phyloP scores from a whole-genome alignment of 768 basidiomycete species.

The Russula vinacea region DNA sequence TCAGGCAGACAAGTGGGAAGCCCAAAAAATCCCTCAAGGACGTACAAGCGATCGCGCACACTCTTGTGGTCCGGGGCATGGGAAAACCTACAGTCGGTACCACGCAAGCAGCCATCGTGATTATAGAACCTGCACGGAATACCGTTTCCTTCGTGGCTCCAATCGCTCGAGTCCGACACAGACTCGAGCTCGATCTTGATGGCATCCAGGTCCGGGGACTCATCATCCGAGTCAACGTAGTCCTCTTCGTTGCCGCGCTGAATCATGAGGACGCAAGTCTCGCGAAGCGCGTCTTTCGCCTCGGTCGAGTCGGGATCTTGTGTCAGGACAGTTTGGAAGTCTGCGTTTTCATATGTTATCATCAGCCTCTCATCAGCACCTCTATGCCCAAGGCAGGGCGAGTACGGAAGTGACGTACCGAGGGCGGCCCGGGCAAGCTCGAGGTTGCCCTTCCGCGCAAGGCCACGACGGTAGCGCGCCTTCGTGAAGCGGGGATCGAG shows the following conservation, averaged over 20 bases:
- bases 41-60: constrained; percentile 53
- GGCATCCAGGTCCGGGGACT: constrained; percentile 32
- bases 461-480: constrained; percentile 38
- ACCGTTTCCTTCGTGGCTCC: constrained; percentile 49
- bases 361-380: background rate
- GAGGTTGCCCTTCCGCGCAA: constrained; percentile 37
- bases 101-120: constrained; percentile 47
- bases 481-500: constrained; percentile 37
- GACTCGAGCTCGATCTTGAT: constrained; percentile 41
- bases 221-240: constrained; percentile 24
- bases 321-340: constrained; percentile 33
- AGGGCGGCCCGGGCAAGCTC: constrained; percentile 29
- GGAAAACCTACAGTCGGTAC: constrained; percentile 44
- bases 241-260: constrained; percentile 7
- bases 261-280: constrained; percentile 9
- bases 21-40: constrained; percentile 6
- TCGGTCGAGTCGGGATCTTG: constrained; percentile 34
- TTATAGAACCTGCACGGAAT: constrained; percentile 58
- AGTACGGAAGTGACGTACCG: constrained; percentile 28
- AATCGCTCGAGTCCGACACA: constrained; percentile 55
- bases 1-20: background rate
- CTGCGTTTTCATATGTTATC: constrained; percentile 26
- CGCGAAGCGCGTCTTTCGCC: constrained; percentile 29
- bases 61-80: constrained; percentile 57
- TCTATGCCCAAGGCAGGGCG: background rate